Conservation (phyloP, 2,329 filamentous ascomycete species). For the Ascochyta pisi region DNA sequence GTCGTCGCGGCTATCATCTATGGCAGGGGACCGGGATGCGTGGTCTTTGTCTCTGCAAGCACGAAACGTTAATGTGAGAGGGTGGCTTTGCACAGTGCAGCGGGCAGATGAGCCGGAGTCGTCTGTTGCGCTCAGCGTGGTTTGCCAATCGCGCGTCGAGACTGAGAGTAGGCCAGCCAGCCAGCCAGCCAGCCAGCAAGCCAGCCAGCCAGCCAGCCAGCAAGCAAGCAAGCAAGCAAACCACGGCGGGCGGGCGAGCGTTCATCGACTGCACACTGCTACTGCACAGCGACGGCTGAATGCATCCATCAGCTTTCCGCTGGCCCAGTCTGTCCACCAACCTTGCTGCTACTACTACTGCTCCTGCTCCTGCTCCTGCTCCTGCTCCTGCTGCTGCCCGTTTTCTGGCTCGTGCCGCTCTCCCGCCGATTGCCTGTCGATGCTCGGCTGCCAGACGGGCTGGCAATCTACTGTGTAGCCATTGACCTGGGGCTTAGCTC, state of each 20-base stretch:
- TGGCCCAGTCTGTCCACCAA: background rate
- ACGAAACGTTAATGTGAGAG: background rate
- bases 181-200: no score
- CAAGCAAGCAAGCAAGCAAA: background rate
- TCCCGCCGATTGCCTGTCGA: constrained; percentile 11
- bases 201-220: no score
- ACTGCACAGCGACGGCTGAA: background rate
- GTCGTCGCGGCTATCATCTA: background rate
- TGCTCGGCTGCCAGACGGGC: constrained; percentile 6
- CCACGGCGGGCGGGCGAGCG: background rate
- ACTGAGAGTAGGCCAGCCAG: background rate
- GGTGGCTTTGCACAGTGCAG: background rate
- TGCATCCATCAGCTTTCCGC: constrained; percentile 8
- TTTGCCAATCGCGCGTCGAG: constrained; percentile 7
- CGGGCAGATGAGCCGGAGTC: constrained; percentile 5
- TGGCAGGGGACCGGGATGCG: background rate
- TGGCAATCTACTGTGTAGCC: background rate
- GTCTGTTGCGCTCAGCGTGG: constrained; percentile 4
- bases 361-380: background rate
- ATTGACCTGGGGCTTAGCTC: constrained; percentile 8
- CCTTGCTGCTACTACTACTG: background rate
- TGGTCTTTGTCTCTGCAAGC: background rate
- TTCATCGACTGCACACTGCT: background rate
- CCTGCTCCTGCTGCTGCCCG: background rate
- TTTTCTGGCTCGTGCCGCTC: constrained; percentile 13